Percentiles rank a stretch among this genome's conserved stretches.
Conservation (phyloP, 768 basidiomycete species). For the Agrocybe chaxingu region DNA sequence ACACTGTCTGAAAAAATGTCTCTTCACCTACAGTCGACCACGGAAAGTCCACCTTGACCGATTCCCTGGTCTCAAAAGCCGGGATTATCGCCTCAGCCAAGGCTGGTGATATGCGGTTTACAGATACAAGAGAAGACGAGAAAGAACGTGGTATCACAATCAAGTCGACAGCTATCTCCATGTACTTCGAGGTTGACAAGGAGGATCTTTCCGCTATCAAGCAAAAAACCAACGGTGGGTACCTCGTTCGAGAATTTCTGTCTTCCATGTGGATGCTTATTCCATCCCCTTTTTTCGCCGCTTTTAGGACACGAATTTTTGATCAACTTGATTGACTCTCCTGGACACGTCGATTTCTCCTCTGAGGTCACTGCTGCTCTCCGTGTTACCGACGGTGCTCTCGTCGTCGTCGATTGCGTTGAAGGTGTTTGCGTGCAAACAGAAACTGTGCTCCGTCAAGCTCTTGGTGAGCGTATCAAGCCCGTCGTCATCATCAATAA, state of each 20-base stretch:
- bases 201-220: constrained; percentile 83
- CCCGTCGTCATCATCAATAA: constrained; percentile 99
- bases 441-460: constrained; percentile 97
- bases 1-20: constrained; percentile 2
- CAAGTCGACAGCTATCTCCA: constrained; percentile 99
- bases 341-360: constrained; percentile 99
- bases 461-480: constrained; percentile 97
- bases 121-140: constrained; percentile 96
- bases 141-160: constrained; percentile 99
- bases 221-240: constrained; percentile 89
- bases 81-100: constrained; percentile 96
- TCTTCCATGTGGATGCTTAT: constrained; percentile 7
- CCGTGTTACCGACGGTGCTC: constrained; percentile 98
- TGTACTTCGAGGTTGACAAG: constrained; percentile 97
- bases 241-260: constrained; percentile 6
- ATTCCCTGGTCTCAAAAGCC: constrained; percentile 98
- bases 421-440: constrained; percentile 99
- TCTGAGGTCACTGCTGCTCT: constrained; percentile 99
- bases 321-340: constrained; percentile 99
- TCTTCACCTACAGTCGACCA: constrained; percentile 76
- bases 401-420: constrained; percentile 99
- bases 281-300: constrained; percentile 6
- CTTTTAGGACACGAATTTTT: constrained; percentile 85
- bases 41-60: constrained; percentile 99
- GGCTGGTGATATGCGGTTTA: constrained; percentile 96